Evolutionary conservation across 2,329 filamentous ascomycete genomes (phyloP), one percentile per base, ranked within the genome.

Genomic region (Pseudogymnoascus sp.): DNA sequence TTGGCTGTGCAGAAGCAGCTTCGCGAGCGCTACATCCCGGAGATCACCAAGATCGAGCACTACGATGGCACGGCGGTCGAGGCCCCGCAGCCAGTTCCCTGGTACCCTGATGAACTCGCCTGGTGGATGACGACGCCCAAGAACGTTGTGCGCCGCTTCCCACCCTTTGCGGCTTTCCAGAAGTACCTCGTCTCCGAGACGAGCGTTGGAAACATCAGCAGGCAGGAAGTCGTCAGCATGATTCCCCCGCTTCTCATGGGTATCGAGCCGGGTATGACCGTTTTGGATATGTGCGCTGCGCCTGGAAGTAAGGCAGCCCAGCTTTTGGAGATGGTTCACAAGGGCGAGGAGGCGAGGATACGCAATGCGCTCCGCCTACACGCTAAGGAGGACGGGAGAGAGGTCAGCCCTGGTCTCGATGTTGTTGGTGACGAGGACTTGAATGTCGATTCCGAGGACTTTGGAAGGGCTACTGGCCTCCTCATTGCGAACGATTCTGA

Each of bases 41-140:
- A 96, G 70, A 96, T 99, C 67, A 87, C 86, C 59, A 86, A 87
- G 63, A 94, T 96, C 72, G 83, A 90, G 71, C 84, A 90, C 74
- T 85, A 86, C 71, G 91, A 99, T 75, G 93, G 89, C 70, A 81
- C 87, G 69, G 81, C 82, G 12, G 92, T 97, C 67, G 86, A 92
- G 64, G 86, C 94, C 11, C 94, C 94, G 8, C 81, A 85, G 71
- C 83, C 90, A 1, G 88, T 99, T 61, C 79, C 86, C 33, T 97
- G 93, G 91, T 99, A 96, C 74, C 94, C 94, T 41, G 92, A 97
- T 72, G 85, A 90, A 71, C 86, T 99, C 64, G 94, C 94, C 58
- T 99, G 95, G 89, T 92, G 87, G 75, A 97, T 97, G 92, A 96
- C 92, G 50, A 97, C 93, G 5, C 91, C 94, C 65, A 99, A 97